Conservation (phyloP, 1,139 yeast species). For the Debaryomyces coudertii region DNA sequence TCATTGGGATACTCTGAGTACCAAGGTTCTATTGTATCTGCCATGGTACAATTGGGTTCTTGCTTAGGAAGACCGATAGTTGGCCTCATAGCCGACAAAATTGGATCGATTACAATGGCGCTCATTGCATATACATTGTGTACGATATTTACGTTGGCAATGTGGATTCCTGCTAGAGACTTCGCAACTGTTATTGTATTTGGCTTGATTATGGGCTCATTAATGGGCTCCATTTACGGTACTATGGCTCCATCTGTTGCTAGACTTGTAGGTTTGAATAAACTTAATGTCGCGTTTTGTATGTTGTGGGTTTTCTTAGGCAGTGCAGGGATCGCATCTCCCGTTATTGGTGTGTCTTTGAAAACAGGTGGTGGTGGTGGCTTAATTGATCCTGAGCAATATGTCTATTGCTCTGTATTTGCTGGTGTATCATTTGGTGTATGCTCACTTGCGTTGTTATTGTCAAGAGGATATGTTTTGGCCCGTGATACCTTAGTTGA, state of each 20-base stretch:
- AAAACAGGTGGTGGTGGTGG: slow-evolving; percentile 34
- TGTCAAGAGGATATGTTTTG: slow-evolving; percentile 52
- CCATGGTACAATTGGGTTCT: slow-evolving; percentile 49
- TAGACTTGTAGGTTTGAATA: slow-evolving; percentile 49
- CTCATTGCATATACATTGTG: slow-evolving; percentile 25
- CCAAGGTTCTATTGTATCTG: slow-evolving; percentile 48
- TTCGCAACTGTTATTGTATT: slow-evolving; percentile 33
- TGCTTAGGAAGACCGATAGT: slow-evolving; percentile 44
- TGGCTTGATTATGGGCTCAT: slow-evolving; percentile 29
- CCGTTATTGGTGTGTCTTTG: slow-evolving; percentile 55
- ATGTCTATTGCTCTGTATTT: slow-evolving; percentile 53
- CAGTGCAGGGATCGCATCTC: slow-evolving; percentile 50
- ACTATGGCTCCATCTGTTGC: slow-evolving; percentile 36
- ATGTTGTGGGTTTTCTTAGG: slow-evolving; percentile 54
- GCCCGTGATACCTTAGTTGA: slow-evolving; percentile 42
- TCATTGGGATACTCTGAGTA: slow-evolving; percentile 45
- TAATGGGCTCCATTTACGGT: slow-evolving; percentile 36
- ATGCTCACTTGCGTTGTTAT: slow-evolving; percentile 38
- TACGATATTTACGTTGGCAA: slow-evolving; percentile 33
- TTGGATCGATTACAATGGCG: slow-evolving; percentile 45
- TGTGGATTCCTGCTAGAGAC: slow-evolving; percentile 42
- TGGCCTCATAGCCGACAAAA: slow-evolving; percentile 42
- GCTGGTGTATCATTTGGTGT: slow-evolving; percentile 55
- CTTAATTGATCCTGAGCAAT: slow-evolving; percentile 47
- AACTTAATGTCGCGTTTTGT: slow-evolving; percentile 52